Percentiles rank a stretch among this genome's conserved stretches.
Conservation (phyloP, 164 flowering plant genomes). For the Akebia trifoliata region DNA sequence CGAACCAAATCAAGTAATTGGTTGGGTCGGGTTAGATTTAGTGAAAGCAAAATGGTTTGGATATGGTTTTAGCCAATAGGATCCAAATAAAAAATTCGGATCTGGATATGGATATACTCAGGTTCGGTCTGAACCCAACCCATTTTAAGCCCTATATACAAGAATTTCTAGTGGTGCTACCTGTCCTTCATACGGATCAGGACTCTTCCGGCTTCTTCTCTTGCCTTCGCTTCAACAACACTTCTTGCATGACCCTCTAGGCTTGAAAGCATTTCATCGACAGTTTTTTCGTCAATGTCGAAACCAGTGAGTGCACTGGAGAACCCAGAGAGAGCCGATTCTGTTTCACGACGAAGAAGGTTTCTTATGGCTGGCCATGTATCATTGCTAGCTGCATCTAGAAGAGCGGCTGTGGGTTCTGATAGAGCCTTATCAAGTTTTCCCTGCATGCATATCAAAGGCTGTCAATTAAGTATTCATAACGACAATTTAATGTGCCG, state of each 20-base stretch:
- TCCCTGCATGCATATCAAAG: no score
- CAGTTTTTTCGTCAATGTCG: slow-evolving; percentile 47
- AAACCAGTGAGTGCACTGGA: slow-evolving; percentile 40
- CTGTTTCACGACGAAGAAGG: slow-evolving; percentile 58
- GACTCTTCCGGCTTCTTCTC: slow-evolving; percentile 74
- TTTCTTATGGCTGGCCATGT: slow-evolving; percentile 68
- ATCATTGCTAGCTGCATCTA: slow-evolving; percentile 16
- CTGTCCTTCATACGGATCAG: slow-evolving; percentile 77
- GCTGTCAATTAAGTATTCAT: no score
- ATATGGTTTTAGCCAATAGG: no score
- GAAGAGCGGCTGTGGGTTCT: not conserved
- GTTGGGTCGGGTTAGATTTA: no score
- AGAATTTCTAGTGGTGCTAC: slow-evolving; percentile 18
- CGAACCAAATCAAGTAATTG: no score
- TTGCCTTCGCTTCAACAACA: slow-evolving; percentile 63
- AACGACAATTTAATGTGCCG: no score
- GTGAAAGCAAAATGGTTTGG: no score
- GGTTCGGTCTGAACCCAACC: no score
- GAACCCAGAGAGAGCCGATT: slow-evolving; percentile 43
- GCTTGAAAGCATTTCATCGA: slow-evolving; percentile 37
- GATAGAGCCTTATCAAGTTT: not conserved
- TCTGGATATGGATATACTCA: no score
- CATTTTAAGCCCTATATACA: not conserved
- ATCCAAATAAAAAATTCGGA: no score
- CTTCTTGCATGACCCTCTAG: slow-evolving; percentile 41